These are phyloP conservation scores for Paramecium sonneborni DNA, from an alignment of 73 alveolate species.

Conservation along the genomic window DNA sequence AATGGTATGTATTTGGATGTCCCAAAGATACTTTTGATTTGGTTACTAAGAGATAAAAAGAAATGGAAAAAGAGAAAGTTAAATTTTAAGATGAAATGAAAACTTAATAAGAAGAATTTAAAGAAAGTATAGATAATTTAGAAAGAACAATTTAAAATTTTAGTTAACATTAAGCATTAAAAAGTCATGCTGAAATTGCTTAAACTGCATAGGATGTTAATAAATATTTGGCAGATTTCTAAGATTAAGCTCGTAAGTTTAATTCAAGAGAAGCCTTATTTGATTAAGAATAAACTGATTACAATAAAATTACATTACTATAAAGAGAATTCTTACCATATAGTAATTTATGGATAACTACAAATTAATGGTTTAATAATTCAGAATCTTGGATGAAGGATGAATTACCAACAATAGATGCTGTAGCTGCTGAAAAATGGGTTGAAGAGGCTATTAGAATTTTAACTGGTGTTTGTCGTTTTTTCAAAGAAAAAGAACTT, in stretches of 20 bases:
- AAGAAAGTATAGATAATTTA: slow-evolving; percentile 91
- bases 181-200: slow-evolving; percentile 89
- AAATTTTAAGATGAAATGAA: slow-evolving; percentile 94
- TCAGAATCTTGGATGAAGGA: slow-evolving; percentile 88
- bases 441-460: slow-evolving; percentile 82
- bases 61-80: slow-evolving; percentile 96
- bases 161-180: slow-evolving; percentile 88
- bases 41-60: slow-evolving; percentile 87
- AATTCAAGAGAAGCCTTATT: slow-evolving; percentile 95
- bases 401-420: slow-evolving; percentile 85
- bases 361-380: slow-evolving; percentile 81
- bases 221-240: slow-evolving; percentile 90
- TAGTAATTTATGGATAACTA: slow-evolving; percentile 89
- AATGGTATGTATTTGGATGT: slow-evolving; percentile 96
- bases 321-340: slow-evolving; percentile 90
- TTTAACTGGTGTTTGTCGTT: slow-evolving; percentile 77
- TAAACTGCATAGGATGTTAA: slow-evolving; percentile 90
- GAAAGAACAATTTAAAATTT: slow-evolving; percentile 94
- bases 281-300: slow-evolving; percentile 93
- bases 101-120: slow-evolving; percentile 94
- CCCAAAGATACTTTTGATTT: slow-evolving; percentile 92
- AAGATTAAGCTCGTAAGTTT: slow-evolving; percentile 89
- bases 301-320: slow-evolving; percentile 87
- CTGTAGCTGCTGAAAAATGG: slow-evolving; percentile 82
- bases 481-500: slow-evolving; percentile 82